Base-by-base conservation (phyloP, 768 basidiomycete genomes). In the Collybiopsis confluens region DNA sequence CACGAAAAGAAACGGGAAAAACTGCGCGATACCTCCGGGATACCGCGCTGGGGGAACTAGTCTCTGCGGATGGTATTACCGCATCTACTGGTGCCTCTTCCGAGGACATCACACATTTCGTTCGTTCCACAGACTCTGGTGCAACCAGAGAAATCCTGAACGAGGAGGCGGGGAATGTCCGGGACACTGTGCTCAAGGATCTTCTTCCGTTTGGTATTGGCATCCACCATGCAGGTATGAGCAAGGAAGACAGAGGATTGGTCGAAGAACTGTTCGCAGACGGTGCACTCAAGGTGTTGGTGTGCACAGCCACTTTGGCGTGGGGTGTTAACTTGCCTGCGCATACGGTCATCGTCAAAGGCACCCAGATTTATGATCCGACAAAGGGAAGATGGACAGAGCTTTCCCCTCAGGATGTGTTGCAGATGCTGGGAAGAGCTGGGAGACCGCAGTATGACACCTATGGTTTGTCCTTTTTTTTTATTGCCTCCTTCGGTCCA, bases 311-410 rank as follows among this genome's bases (percentile, higher is more conserved):
- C 4, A 98, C 96, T 2, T 85, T 99, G 35, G 97, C 97, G 1
- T 99, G 97, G 97, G 97, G 96, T 74, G 96, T 99, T 70, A 99
- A 99, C 65, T 74, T 98, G 0, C 97, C 97, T 2, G 96, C 95
- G 1, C 97, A 98, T 59, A 89, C 92, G 7, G 96, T 98, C 70
- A 93, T 98, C 73, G 98, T 99, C 78, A 99, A 98, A 68, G 97
- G 97, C n/a, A 98, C 97, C 0, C 95, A 98, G 71, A 95, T 98
- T 57, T 99, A 98, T 72, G 98, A 97, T 68, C 97, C 97, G 0
- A 95, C 97, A 70, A 97, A 98, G 71, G 97, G 97, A 18, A 85
- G 90, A 3, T 99, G 97, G 97, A 88, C 90, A 3, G 97, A 98
- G 67, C 72, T 98, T 5, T 95, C 92, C 1, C 85, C 88, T 1